Conservation (phyloP, 1,284 basidiomycete genomes). For the Austropuccinia psidii region DNA sequence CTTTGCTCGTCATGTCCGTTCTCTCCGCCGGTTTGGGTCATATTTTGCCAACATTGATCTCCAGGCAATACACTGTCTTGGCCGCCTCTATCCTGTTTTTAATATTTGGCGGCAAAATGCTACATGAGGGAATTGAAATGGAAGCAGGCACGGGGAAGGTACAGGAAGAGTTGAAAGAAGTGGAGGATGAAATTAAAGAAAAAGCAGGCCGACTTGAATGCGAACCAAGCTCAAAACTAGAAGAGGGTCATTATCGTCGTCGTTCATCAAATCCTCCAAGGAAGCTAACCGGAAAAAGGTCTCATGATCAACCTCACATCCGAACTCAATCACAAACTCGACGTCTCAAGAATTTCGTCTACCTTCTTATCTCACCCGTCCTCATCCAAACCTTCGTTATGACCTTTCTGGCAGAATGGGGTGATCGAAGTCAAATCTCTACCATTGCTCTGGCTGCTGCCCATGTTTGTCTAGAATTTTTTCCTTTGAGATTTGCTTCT, state of each 20-base stretch:
- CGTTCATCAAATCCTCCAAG: neutral
- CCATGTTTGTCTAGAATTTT: conserved; percentile 66
- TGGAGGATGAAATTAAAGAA: conserved; percentile 45
- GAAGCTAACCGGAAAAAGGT: neutral
- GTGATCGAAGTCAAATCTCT: conserved; percentile 92
- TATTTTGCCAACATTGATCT: conserved; percentile 71
- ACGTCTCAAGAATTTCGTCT: conserved; percentile 72
- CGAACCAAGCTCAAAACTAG: neutral
- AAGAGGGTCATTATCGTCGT: neutral
- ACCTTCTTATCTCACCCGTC: conserved; percentile 76
- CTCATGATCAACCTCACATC: neutral
- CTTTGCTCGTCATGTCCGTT: conserved; percentile 83
- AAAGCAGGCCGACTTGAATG: conserved; percentile 50
- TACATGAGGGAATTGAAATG: conserved; percentile 27
- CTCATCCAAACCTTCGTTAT: conserved; percentile 92
- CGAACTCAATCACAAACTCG: conserved; percentile 5
- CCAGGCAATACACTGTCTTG: conserved; percentile 52
- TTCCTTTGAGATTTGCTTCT: conserved; percentile 39
- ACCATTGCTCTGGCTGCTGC: conserved; percentile 94
- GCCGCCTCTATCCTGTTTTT: conserved; percentile 25
- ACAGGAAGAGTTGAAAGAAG: conserved; percentile 48
- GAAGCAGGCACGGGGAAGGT: conserved; percentile 48
- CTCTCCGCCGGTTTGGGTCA: conserved; percentile 81
- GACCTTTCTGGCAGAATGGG: conserved; percentile 98
- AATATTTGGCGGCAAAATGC: conserved; percentile 33